Evolutionary conservation across 73 alveolate species (phyloP).

Genomic region (Durusdinium trenchii): DNA sequence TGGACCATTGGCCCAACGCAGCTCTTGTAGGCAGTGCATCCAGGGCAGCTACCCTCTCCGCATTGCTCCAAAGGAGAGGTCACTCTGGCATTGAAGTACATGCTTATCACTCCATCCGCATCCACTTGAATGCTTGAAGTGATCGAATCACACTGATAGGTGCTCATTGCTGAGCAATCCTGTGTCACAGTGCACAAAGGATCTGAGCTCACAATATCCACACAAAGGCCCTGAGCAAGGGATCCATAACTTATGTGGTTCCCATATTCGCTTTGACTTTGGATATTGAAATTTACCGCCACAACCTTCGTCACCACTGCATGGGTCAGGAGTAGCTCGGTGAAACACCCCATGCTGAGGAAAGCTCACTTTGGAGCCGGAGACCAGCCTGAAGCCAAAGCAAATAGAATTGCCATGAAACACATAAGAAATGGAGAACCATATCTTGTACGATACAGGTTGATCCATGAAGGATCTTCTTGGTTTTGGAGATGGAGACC

Average conservation of each 20-base stretch:
- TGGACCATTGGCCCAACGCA: slow-evolving; percentile 66
- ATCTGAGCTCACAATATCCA: slow-evolving; percentile 25
- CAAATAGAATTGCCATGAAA: too few relatives aligned
- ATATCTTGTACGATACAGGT: too few relatives aligned
- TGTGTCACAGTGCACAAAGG: not conserved
- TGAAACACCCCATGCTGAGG: too few relatives aligned
- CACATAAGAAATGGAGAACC: too few relatives aligned
- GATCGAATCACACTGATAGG: not conserved
- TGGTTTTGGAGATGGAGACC: too few relatives aligned
- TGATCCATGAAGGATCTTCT: too few relatives aligned
- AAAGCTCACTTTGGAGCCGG: too few relatives aligned
- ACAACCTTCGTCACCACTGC: not conserved
- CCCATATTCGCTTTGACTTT: not conserved
- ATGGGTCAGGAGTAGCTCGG: too few relatives aligned
- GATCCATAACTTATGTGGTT: not conserved
- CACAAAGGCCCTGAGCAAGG: not conserved
- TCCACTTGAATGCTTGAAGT: not conserved
- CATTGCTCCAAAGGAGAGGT: not conserved
- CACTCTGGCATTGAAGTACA: not conserved
- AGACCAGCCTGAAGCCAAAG: too few relatives aligned
- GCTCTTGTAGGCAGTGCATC: slow-evolving; percentile 57
- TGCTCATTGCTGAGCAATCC: slow-evolving; percentile 30
- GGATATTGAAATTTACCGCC: slow-evolving; percentile 10
- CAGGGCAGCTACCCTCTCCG: not conserved
- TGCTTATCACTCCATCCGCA: not conserved